Base-by-base conservation (phyloP, 2,329 filamentous ascomycete genomes). In the Pseudocercospora eumusae region DNA sequence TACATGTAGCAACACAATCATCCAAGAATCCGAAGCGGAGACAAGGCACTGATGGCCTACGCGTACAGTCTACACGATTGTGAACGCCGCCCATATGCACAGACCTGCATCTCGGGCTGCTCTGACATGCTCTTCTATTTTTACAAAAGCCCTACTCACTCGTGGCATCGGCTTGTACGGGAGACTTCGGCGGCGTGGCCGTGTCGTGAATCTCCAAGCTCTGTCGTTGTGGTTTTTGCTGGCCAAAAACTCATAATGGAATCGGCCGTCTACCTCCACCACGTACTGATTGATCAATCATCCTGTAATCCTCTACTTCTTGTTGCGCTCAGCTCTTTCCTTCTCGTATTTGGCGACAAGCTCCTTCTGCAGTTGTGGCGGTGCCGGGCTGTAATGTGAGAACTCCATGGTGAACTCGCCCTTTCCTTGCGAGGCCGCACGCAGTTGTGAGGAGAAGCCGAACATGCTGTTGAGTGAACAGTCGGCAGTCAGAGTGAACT, bases 371-470 rank as follows among this genome's bases (percentile, higher is more conserved):
- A 98, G 76, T 75, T 98, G 93, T 71, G 87, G 86, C 54, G 93
- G 90, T 62, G 95, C 92, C 56, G 92, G 83, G 57, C 90, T 87
- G 73, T 99, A 99, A 80, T 98, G 95, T 77, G 90, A 95, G 74
- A 99, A 99, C 80, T 99, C 95, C 95, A 99, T 98, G 72, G 86
- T 90, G 75, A 97, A 99, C 81, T 99, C 95, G 72, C 95, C 95
- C 84, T 99, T 99, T 65, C 95, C 95, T 81, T 99, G 95, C 1
- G 93, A 98, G 21, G 93, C 91, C 13, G 95, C 95, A 70, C 95
- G 86, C 69, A 99, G 80, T 78, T 96, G 91, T 45, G 88, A 91
- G 73, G 88, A 93, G 81, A 99, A 98, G 66, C 95, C 95, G 76
- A 99, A 99, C 95, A 99, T 99, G 76, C 89, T 87, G 77, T 98